These are phyloP conservation scores for Chytridium lagenaria DNA, from an alignment of 371 early-diverging fungal species.

Conservation along the genomic window DNA sequence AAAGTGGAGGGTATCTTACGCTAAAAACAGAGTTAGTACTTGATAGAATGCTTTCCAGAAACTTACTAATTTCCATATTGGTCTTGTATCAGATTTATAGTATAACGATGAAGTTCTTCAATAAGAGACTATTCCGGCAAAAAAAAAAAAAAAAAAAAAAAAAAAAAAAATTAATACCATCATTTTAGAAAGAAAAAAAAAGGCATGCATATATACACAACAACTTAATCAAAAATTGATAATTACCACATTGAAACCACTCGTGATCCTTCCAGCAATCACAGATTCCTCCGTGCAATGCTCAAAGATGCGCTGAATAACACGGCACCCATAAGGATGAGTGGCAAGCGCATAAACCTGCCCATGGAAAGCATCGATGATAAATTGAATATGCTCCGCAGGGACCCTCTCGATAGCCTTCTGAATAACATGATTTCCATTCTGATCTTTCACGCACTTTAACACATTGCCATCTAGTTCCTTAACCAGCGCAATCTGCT, in stretches of 20 bases:
- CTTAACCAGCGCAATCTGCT: slow-evolving; percentile 87
- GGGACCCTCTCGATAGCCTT: slow-evolving; percentile 99
- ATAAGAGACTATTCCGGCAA: slow-evolving; percentile 69
- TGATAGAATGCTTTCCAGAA: neutral
- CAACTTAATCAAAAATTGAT: neutral
- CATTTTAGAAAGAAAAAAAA: slow-evolving; percentile 23
- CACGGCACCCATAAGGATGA: slow-evolving; percentile 99
- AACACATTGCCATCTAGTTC: slow-evolving; percentile 95
- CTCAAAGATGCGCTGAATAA: slow-evolving; percentile 99
- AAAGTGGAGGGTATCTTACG: no score
- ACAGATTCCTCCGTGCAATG: slow-evolving; percentile 87
- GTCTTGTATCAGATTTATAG: slow-evolving; percentile 93
- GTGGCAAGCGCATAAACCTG: slow-evolving; percentile 96
- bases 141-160: slow-evolving; percentile 21
- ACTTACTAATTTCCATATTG: slow-evolving; percentile 98
- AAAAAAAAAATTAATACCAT: slow-evolving; percentile 33
- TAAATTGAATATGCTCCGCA: slow-evolving; percentile 90
- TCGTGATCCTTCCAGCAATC: slow-evolving; percentile 8
- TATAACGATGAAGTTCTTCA: slow-evolving; percentile 91
- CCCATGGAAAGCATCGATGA: slow-evolving; percentile 96
- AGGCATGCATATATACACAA: no score
- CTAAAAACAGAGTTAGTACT: neutral
- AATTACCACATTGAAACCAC: slow-evolving; percentile 11
- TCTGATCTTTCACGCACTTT: slow-evolving; percentile 99
- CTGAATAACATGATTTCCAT: slow-evolving; percentile 99